phyloP scores from a whole-genome alignment of 1,139 yeast genomes.

The Taphrina deformans region DNA sequence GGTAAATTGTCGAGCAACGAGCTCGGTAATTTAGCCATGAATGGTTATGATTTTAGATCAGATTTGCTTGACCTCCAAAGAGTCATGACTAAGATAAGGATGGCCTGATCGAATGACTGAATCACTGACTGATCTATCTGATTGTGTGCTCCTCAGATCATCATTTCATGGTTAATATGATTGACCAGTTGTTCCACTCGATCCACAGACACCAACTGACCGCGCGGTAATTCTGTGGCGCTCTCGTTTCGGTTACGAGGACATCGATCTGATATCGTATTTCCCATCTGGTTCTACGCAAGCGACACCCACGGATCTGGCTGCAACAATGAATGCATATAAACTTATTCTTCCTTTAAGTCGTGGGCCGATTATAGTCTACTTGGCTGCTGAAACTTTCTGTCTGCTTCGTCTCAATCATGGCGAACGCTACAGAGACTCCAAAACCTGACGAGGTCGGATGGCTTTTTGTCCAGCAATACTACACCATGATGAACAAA shows the following conservation, averaged over 20 bases:
- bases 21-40: conserved; percentile 5
- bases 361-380: not conserved
- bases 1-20: conserved; percentile 7
- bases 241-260: not conserved
- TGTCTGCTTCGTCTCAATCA: conserved; percentile 2
- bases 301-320: not conserved
- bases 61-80: no score
- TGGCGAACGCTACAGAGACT: conserved; percentile 21
- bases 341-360: not conserved
- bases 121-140: no score
- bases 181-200: no score
- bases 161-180: no score
- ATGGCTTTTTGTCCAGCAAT: conserved; percentile 49
- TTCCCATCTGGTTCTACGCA: not conserved
- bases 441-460: conserved; percentile 44
- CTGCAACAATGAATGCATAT: not conserved
- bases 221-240: no score
- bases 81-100: no score
- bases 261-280: not conserved
- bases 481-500: conserved; percentile 47
- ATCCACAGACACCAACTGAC: no score
- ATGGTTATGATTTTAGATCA: not conserved
- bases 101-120: no score
- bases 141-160: no score
- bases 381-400: not conserved